phyloP scores from a whole-genome alignment of 2,329 filamentous ascomycete genomes.

The Aspergillus arachidicola region DNA sequence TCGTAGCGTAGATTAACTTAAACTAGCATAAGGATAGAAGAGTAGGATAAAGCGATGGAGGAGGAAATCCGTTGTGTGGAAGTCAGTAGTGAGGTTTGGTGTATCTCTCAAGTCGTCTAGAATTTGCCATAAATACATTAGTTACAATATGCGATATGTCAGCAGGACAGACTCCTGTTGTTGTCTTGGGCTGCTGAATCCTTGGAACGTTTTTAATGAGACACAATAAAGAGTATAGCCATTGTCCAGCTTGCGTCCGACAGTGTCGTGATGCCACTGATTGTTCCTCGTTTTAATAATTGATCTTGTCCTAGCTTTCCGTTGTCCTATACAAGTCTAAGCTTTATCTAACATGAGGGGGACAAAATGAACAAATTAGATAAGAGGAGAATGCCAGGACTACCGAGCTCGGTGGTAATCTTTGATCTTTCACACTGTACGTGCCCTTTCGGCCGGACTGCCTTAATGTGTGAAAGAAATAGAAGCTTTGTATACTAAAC shows the following conservation, averaged over 20 bases:
- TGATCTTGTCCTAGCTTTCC: not conserved
- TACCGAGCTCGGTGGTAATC: not conserved
- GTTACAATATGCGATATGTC: not conserved
- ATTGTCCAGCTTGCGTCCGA: no score
- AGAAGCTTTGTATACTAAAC: no score
- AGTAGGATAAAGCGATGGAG: no score
- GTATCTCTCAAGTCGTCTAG: not conserved
- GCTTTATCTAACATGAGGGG: no score
- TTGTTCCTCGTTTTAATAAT: not conserved
- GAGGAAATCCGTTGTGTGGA: not conserved
- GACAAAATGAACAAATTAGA: not conserved
- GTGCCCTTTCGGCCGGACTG: no score
- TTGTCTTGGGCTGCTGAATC: no score
- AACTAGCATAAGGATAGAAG: no score
- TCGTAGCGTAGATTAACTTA: rapidly evolving
- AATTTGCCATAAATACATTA: no score
- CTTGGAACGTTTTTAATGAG: not conserved
- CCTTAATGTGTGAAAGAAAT: no score
- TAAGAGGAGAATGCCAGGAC: not conserved
- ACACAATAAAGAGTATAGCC: no score
- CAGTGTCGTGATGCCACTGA: no score
- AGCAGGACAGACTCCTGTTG: not conserved
- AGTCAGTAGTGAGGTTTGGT: not conserved
- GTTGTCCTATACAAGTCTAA: not conserved
- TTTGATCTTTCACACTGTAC: no score